Percentiles rank a stretch among this genome's conserved stretches.
phyloP scores from a whole-genome alignment of 2,329 filamentous ascomycete species.

The Pseudogymnoascus sp. region DNA sequence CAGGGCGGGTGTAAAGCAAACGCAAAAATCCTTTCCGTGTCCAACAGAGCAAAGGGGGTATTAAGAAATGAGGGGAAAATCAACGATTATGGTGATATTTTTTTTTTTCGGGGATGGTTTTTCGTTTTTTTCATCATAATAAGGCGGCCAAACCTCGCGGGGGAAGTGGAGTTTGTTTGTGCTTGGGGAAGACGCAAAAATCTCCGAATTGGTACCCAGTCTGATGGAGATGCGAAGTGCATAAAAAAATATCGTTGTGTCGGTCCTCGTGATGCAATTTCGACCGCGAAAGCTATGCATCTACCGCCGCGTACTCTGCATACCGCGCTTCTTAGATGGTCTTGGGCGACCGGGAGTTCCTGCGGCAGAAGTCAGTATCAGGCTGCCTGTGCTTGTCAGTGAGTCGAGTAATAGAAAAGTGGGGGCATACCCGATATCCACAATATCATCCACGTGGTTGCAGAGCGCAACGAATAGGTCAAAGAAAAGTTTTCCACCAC shows the following conservation, averaged over 20 bases:
- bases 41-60: conserved; percentile 29
- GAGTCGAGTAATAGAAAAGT: conserved; percentile 16
- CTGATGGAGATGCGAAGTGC: conserved; percentile 29
- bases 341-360: conserved; percentile 46
- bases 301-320: conserved; percentile 22
- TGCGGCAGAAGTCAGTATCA: conserved; percentile 26
- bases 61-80: conserved; percentile 34
- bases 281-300: conserved; percentile 26
- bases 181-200: conserved; percentile 25
- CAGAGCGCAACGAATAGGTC: conserved; percentile 97
- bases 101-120: conserved; percentile 14
- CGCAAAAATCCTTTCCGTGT: conserved; percentile 27
- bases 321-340: conserved; percentile 39
- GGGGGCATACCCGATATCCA: conserved; percentile 57
- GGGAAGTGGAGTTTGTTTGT: conserved; percentile 33
- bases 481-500: conserved; percentile 90
- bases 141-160: conserved; percentile 41
- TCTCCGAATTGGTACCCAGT: conserved; percentile 30
- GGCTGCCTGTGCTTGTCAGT: conserved; percentile 18
- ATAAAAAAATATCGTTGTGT: conserved; percentile 16
- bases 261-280: conserved; percentile 25
- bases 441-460: conserved; percentile 95
- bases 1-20: conserved; percentile 24
- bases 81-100: conserved; percentile 19
- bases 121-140: conserved; percentile 31